Evolutionary conservation across 352 stramenopile species (phyloP), one percentile per base, ranked within the genome.

Genomic region (Pythium scleroteichum): DNA sequence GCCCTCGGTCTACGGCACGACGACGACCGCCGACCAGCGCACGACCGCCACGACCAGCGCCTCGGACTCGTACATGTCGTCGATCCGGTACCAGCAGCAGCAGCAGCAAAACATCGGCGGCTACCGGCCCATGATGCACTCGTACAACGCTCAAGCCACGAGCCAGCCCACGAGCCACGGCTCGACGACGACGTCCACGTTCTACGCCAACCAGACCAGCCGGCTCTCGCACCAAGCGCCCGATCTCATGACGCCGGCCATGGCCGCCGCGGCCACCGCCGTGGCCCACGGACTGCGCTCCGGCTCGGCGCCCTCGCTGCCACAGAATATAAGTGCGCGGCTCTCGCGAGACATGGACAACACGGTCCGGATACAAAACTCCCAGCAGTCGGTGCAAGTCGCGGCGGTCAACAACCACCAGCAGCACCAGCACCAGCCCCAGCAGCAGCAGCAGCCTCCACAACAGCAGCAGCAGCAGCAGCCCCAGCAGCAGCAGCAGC

Each of bases 121-220:
- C 29, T 68, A 63, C 41, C 61, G 61, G 7, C 41, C 45, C 1
- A 48, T 68, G 24, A 68, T 68, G 61, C 61, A 67, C 46, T 35
- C 40, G 32, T 60, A 57, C n/a, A 52, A 57, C 29, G 26, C 44
- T 13, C 47, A 58, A 19, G 53, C 50, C 50, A 38, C 8, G 13
- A 51, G 23, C 23, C 42, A 51, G 23, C 41, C 29, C 13, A 13
- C 41, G 24, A 24, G 20, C 26, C 13, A 19, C 53, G 42, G 14
- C 17, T 57, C 33, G 50, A 45, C 52, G 14, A 20, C 52, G 9
- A 26, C 38, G 38, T 40, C 52, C 19, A 23, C 53, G 26, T 66
- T 50, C 45, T 66, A 60, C 44, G 27, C 41, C 19, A 52, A 40
- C 19, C 59, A 52, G 40, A 52, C 35, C 20, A 63, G 41, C 22